Base-by-base conservation (phyloP, 495 filamentous ascomycete genomes). In the Penicillium crystallinum region DNA sequence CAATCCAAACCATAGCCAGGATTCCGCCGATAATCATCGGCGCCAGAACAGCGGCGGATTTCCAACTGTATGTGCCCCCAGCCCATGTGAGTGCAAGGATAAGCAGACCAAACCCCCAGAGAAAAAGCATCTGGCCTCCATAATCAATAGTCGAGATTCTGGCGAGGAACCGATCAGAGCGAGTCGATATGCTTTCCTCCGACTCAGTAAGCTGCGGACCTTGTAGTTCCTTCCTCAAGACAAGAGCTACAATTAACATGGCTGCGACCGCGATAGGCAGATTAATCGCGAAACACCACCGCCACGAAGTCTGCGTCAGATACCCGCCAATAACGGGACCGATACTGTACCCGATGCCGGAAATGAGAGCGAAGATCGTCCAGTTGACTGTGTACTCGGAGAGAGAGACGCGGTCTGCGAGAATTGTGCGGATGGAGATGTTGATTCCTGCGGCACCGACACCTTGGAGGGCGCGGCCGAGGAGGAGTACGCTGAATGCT, bases 61-160 rank as follows among this genome's bases (percentile, higher is more conserved):
- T 54, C 82, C 82, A 85, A 4, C 71, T 43, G 59, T 84, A 84
- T 10, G 68, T 71, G 2, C 74, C 74, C 8, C 82, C 81, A 9
- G 65, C 81, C 81, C 82, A 85, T 14, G 79, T 79, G 21, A 82
- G 66, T 5, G 71, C 82, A 10, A 86, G 66, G 40, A 84, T 74
- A 8, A 84, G 50, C 19, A 83, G 67, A 5, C 79, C 81, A 17
- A 83, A 66, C 12, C 81, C 81, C 63, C 75, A 77, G 10, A 86
- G 67, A 64, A 84, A 84, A 35, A 84, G 62, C 23, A 78, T 44
- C 52, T 78, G 77, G 0, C 81, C 81, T 18, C 73, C 68, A 40
- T 73, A 70, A 58, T 86, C 81, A 21, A 86, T 54, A 1, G 74
- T 81, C 4, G 63, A 46, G 7, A 84, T 60, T n/a, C 75, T 66